Base-by-base conservation (phyloP, 257 asterid genomes). In the Ocimum tenuiflorum region DNA sequence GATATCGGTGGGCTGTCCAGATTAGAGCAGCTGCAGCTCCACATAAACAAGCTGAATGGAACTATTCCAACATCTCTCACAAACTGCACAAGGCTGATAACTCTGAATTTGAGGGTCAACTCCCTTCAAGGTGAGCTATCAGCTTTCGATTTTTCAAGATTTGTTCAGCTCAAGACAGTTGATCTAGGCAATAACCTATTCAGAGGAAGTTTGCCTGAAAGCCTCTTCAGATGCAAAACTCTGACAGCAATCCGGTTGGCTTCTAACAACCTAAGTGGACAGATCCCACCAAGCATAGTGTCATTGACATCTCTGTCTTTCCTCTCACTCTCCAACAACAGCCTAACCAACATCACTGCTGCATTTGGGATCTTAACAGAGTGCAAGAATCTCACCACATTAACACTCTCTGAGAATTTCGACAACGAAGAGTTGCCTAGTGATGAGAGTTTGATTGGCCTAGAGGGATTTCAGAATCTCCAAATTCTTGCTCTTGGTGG, bases 171-270 rank as follows among this genome's bases (percentile, higher is more conserved):
- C 3, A 71, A 50, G 38, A 70, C 82, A 5, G 67, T 91, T 57
- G 98, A 91, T 75, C 86, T 91, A 7, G 98, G 98, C 20, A 84
- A 89, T 63, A 91, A 91, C 57, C 56, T 71, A 46, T 87, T 91
- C 58, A 22, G 7, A 1, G 96, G 98, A 20, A 52, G 55, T 19
- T 58, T 89, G 69, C 96, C 96, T 11, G 65, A 62, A 53, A 86
- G 83, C 68, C 91, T 91, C 39, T 86, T 87, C 51, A 57, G 68
- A 11, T 86, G 96, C 95, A 82, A 74, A 53, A 73, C 81, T 7
- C 75, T 91, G 20, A 77, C 87, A 3, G 98, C 98, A 6, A 65
- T 91, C 59, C 94, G 98, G 31, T 68, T 91, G 59, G 91, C 94
- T 11, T 49, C 85, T 10, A 91, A 91, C 78, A 31, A 68, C 57